Evolutionary conservation across 2,329 filamentous ascomycete species (phyloP), one percentile per base, ranked within the genome.

Genomic region (Exophiala oligosperma): DNA sequence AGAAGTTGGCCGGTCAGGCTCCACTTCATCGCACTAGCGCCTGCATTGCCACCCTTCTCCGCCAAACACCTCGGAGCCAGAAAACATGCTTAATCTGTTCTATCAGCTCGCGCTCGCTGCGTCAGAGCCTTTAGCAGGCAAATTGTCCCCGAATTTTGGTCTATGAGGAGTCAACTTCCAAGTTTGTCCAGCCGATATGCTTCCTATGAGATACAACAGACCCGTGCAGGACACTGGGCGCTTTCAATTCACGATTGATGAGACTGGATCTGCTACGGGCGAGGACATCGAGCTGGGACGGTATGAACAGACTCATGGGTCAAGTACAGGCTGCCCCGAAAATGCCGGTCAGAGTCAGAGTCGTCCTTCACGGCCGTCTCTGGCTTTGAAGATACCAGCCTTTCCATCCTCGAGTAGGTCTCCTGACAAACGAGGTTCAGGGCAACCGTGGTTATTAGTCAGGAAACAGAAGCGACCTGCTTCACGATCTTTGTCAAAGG

Each of bases 1-100:
- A 73, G 62, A 21, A 73, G 60, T 47, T 74, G 72, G 4, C 71
- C 71, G 0, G 70, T 73, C 11, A 67, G 54, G 26, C 59, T 72
- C 72, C 71, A 73, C 3, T 59, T 32, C 69, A 72, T 68, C 1
- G 64, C 66, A 40, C 68, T 71, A 0, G 71, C 66, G 6, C 63
- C 66, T 37, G 65, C 49, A 2, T 74, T 21, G 5, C 17, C 17
- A 17, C 17, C 17, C 17, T 17, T 17, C 17, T 17, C 17, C 17
- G 17, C 17, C 17, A 17, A 17, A 17, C 17, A 17, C 17, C 17
- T 17, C 17, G 17, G 17, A 17, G 17, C 17, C 28, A 29, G 28
- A 29, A 29, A 29, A 29, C 28, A 29, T 29, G 28, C 28, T 29
- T 29, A 29, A 8, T 29, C 4, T 29, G 4, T 29, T 8, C 28